Conservation (phyloP, 2,329 filamentous ascomycete genomes). For the Myriosclerotinia scirpicola region DNA sequence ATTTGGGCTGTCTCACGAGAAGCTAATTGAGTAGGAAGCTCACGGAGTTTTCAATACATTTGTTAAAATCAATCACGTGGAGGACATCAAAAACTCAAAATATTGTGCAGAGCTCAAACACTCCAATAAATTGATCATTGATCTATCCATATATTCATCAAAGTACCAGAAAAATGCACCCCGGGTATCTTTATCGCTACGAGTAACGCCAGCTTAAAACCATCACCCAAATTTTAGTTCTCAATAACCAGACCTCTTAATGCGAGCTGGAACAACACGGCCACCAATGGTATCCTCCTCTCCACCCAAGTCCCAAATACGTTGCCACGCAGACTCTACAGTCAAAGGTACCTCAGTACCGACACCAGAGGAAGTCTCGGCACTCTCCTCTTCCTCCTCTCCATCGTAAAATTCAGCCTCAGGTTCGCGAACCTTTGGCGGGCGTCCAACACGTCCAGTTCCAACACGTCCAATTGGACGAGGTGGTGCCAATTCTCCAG, state of each 20-base stretch:
- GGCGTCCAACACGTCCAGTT: conserved; percentile 11
- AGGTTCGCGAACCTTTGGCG: background rate
- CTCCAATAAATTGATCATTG: background rate
- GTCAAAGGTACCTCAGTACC: background rate
- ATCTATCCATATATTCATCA: background rate
- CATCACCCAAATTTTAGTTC: background rate
- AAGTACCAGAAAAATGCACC: background rate
- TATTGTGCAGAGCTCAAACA: background rate
- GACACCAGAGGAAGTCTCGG: background rate
- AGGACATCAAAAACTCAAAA: background rate
- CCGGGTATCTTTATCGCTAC: conserved; percentile 6
- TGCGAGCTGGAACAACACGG: conserved; percentile 11
- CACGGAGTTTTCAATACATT: no score
- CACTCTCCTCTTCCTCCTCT: conserved; percentile 1
- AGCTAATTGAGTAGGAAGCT: no score
- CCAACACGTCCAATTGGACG: background rate
- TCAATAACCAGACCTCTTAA: conserved; percentile 11
- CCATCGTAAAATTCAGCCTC: conserved; percentile 1
- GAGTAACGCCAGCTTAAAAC: background rate
- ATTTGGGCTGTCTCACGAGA: no score
- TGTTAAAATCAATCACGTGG: no score
- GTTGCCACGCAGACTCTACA: conserved; percentile 3
- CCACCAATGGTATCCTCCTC: conserved; percentile 11
- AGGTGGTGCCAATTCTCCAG: background rate
- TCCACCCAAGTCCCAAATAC: conserved; percentile 6